Conservation (phyloP, 2,329 filamentous ascomycete species). For the Shiraia bambusicola region DNA sequence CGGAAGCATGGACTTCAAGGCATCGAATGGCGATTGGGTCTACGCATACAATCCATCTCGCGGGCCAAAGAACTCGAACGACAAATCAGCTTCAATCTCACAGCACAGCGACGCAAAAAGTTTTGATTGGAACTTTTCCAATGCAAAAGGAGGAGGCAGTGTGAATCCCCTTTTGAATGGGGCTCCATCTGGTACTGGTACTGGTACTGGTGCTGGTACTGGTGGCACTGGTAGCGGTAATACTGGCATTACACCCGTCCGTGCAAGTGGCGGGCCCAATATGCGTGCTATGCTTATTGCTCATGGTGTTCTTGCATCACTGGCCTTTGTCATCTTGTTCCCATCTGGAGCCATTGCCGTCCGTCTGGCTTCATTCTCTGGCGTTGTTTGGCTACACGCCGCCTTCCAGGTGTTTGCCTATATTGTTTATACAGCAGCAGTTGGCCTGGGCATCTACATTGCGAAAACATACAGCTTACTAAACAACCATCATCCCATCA, state of each 20-base stretch:
- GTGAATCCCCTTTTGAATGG: conserved; percentile 46
- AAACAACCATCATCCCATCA: conserved; percentile 52
- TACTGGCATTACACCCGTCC: conserved; percentile 21
- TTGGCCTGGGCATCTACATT: conserved; percentile 55
- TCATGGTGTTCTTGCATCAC: conserved; percentile 46
- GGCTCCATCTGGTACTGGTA: conserved; percentile 23
- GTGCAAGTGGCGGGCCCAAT: conserved; percentile 2
- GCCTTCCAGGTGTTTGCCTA: conserved; percentile 53
- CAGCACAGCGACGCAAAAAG: conserved; percentile 48
- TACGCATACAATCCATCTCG: conserved; percentile 51
- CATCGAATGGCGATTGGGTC: conserved; percentile 52
- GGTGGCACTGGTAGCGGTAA: conserved; percentile 17
- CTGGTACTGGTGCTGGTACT: conserved; percentile 14
- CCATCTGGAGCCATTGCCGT: conserved; percentile 49
- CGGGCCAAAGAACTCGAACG: conserved; percentile 51
- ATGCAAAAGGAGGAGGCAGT: conserved; percentile 53
- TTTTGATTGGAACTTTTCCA: conserved; percentile 52
- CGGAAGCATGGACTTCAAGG: conserved; percentile 54
- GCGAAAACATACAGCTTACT: conserved; percentile 44
- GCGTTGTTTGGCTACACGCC: conserved; percentile 49
- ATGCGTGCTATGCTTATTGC: conserved; percentile 43
- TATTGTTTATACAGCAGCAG: conserved; percentile 50
- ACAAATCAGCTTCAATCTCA: conserved; percentile 45
- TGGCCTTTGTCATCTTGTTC: conserved; percentile 51
- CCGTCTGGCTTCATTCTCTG: conserved; percentile 46